Percentiles rank a stretch among this genome's conserved stretches.
Evolutionary conservation across 164 flowering plant species (phyloP).

Genomic region (Vitis rotundifolia): DNA sequence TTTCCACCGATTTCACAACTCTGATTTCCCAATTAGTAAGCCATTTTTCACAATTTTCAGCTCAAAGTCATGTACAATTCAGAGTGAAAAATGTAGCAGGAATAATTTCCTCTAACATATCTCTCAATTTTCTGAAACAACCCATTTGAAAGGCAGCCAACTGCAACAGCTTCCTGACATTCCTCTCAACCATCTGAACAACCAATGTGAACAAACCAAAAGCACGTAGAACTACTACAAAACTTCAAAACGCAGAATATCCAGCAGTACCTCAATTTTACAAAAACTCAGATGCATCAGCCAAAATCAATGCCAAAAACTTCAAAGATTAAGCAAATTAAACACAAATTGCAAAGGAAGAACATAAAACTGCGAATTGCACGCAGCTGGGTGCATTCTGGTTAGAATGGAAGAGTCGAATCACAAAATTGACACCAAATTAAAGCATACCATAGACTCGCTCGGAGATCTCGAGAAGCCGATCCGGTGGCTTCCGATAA

Average conservation of each 20-base stretch:
- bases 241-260: neutral
- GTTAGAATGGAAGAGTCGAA: neutral
- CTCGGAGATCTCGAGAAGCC: constrained; percentile 93
- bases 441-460: constrained; percentile 70
- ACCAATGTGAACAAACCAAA: too few species aligned
- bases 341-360: neutral
- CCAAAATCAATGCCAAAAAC: neutral
- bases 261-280: neutral
- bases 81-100: too few species aligned
- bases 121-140: too few species aligned
- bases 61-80: neutral
- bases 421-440: neutral
- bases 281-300: neutral
- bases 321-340: neutral
- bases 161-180: too few species aligned
- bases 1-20: neutral
- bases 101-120: too few species aligned
- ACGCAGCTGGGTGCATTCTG: neutral
- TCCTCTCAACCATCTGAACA: too few species aligned
- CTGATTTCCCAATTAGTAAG: neutral
- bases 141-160: too few species aligned
- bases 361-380: neutral
- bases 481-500: constrained; percentile 94
- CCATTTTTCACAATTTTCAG: neutral
- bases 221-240: too few species aligned